Evolutionary conservation across 2,329 filamentous ascomycete species (phyloP).

Genomic region (Cordyceps tenuipes): DNA sequence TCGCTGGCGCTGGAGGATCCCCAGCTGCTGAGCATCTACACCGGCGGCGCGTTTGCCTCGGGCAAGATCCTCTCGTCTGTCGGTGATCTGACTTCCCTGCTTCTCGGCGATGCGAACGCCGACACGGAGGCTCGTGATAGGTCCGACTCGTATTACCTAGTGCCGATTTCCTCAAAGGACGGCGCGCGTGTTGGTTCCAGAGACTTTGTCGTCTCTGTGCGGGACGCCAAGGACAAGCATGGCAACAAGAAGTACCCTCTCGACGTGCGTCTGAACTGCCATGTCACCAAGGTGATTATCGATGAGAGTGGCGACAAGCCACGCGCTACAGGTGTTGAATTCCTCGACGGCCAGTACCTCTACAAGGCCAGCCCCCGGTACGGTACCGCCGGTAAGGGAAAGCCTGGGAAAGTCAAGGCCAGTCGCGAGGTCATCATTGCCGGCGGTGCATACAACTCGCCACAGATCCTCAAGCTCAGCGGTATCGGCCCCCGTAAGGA

Average conservation of each 20-base stretch:
- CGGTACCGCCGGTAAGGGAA: slow-evolving; percentile 20
- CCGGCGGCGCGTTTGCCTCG: slow-evolving; percentile 40
- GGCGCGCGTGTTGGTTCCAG: slow-evolving; percentile 43
- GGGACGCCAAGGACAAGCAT: slow-evolving; percentile 39
- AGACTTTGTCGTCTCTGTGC: slow-evolving; percentile 43
- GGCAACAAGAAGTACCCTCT: slow-evolving; percentile 47
- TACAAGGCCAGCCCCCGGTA: slow-evolving; percentile 37
- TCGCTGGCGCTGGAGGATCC: slow-evolving; percentile 42
- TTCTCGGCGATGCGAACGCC: slow-evolving; percentile 43
- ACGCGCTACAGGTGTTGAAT: slow-evolving; percentile 40
- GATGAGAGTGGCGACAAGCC: slow-evolving; percentile 29
- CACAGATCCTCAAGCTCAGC: slow-evolving; percentile 44
- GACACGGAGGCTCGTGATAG: slow-evolving; percentile 35
- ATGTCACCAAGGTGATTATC: slow-evolving; percentile 38
- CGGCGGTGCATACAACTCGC: slow-evolving; percentile 44
- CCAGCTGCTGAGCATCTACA: slow-evolving; percentile 43
- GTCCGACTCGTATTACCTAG: slow-evolving; percentile 40
- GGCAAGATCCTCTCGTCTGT: slow-evolving; percentile 24
- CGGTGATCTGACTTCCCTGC: slow-evolving; percentile 31
- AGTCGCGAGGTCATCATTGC: slow-evolving; percentile 41
- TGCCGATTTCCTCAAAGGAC: slow-evolving; percentile 43
- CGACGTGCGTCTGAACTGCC: slow-evolving; percentile 41
- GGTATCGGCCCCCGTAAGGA: slow-evolving; percentile 36
- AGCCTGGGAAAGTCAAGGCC: slow-evolving; percentile 27
- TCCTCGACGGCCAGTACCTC: slow-evolving; percentile 36